Percentiles rank a stretch among this genome's conserved stretches.
These are phyloP conservation scores for Neurospora sublineolata DNA, from an alignment of 495 filamentous ascomycete species.

Conservation along the genomic window DNA sequence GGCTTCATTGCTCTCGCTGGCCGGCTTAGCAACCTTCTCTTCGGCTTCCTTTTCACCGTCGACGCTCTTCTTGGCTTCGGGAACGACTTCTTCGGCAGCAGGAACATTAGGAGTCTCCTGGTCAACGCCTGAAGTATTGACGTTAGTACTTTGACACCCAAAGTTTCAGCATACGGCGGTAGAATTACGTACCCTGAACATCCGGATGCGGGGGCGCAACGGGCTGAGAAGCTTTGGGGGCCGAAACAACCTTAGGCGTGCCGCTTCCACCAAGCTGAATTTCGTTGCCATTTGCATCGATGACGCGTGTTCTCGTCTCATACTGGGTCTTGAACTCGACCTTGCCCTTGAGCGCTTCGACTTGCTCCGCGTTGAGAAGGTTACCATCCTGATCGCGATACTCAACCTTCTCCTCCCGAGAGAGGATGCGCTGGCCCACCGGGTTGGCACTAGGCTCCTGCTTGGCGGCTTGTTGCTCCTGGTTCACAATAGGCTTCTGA, in stretches of 20 bases:
- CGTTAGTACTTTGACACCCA: slow-evolving; percentile 39
- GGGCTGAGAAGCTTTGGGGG: slow-evolving; percentile 8
- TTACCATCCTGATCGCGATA: slow-evolving; percentile 94
- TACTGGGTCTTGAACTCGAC: slow-evolving; percentile 91
- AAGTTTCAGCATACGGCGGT: slow-evolving; percentile 30
- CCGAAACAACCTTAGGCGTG: slow-evolving; percentile 7
- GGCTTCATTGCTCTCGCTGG: slow-evolving; percentile 65
- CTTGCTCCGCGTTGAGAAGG: slow-evolving; percentile 69
- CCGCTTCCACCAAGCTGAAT: slow-evolving; percentile 33
- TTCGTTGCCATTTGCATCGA: slow-evolving; percentile 69
- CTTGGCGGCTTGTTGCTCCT: slow-evolving; percentile 8
- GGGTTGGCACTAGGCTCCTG: slow-evolving; percentile 9
- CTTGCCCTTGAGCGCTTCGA: slow-evolving; percentile 75
- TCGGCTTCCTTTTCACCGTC: slow-evolving; percentile 51
- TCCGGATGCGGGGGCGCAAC: slow-evolving; percentile 78
- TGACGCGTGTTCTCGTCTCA: slow-evolving; percentile 75
- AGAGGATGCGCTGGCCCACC: slow-evolving; percentile 43
- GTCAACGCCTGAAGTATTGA: slow-evolving; percentile 11
- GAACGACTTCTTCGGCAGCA: slow-evolving; percentile 30
- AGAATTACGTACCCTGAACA: slow-evolving; percentile 45
- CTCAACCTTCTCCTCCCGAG: slow-evolving; percentile 74
- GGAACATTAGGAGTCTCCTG: slow-evolving; percentile 18
- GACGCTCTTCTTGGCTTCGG: slow-evolving; percentile 45
- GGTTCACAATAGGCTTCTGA: slow-evolving; percentile 13
- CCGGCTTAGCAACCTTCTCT: slow-evolving; percentile 53